A percentile compares a stretch with the other conserved stretches of the same genome.
Evolutionary conservation across 495 filamentous ascomycete species (phyloP).

Genomic region (Neurospora sp.): DNA sequence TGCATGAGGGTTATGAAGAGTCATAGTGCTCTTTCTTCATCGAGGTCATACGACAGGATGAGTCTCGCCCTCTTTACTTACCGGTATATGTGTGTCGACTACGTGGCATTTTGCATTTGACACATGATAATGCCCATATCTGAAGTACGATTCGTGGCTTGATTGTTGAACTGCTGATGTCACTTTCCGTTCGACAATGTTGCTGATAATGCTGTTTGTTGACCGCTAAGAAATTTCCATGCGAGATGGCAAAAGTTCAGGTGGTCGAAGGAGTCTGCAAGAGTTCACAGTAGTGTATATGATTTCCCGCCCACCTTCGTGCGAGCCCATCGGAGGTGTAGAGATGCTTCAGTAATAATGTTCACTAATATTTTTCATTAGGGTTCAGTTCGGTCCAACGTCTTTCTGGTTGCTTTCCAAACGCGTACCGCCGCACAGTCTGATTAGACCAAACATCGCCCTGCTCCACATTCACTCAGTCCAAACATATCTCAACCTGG

Average conservation of each 20-base stretch:
- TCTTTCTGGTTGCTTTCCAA: not conserved
- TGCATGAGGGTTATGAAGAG: not conserved
- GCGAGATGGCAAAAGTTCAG: not conserved
- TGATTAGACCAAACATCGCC: not conserved
- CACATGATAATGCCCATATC: too few relatives aligned
- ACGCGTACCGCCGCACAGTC: not conserved
- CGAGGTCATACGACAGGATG: not conserved
- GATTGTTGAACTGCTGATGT: not conserved
- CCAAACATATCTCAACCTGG: not conserved
- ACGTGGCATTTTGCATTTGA: too few relatives aligned
- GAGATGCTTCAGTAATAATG: not conserved
- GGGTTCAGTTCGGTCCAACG: not conserved
- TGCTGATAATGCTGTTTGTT: not conserved
- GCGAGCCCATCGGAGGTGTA: not conserved
- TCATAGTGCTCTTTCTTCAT: not conserved
- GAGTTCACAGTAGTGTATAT: not conserved
- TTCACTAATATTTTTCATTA: not conserved
- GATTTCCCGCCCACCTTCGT: not conserved
- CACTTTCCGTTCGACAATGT: not conserved
- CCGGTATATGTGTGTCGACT: not conserved
- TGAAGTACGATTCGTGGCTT: too few relatives aligned
- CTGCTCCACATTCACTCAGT: not conserved
- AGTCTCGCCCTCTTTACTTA: not conserved
- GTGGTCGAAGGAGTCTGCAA: not conserved
- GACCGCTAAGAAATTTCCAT: not conserved